Evolutionary conservation across 1,284 basidiomycete species (phyloP).

Genomic region (Pseudozyma sp.): DNA sequence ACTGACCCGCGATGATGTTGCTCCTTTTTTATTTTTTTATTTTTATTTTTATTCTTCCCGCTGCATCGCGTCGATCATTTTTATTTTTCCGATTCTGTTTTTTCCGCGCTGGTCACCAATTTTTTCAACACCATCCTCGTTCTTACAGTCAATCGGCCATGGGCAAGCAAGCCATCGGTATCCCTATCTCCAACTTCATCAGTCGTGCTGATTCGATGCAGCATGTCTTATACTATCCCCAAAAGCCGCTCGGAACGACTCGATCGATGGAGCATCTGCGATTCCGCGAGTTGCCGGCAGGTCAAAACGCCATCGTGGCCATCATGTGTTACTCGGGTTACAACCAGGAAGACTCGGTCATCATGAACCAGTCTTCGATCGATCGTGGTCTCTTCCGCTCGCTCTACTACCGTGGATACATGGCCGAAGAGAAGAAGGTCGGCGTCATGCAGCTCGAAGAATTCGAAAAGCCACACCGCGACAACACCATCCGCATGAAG

Average conservation of each 20-base stretch:
- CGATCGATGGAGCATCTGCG: conserved; percentile 98
- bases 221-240: conserved; percentile 98
- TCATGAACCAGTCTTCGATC: conserved; percentile 99
- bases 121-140: too few relatives aligned
- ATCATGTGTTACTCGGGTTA: conserved; percentile 99
- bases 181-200: conserved; percentile 96
- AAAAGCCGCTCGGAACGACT: conserved; percentile 97
- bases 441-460: conserved; percentile 85
- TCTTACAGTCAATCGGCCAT: conserved; percentile 15
- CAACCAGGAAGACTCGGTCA: conserved; percentile 99
- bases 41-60: neutral
- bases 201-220: conserved; percentile 75
- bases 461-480: conserved; percentile 95
- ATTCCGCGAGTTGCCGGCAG: conserved; percentile 96
- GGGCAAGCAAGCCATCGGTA: conserved; percentile 70
- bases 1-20: too few relatives aligned
- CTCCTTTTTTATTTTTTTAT: neutral
- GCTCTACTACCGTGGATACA: conserved; percentile 96
- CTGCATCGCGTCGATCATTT: too few relatives aligned
- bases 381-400: conserved; percentile 98
- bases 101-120: too few relatives aligned
- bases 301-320: conserved; percentile 97
- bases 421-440: conserved; percentile 97
- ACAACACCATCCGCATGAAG: conserved; percentile 95
- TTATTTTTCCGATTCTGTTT: too few relatives aligned